Evolutionary conservation across 306 rosid genomes (phyloP), one percentile per base, ranked within the genome.

Genomic region (Cicer yamashitae): DNA sequence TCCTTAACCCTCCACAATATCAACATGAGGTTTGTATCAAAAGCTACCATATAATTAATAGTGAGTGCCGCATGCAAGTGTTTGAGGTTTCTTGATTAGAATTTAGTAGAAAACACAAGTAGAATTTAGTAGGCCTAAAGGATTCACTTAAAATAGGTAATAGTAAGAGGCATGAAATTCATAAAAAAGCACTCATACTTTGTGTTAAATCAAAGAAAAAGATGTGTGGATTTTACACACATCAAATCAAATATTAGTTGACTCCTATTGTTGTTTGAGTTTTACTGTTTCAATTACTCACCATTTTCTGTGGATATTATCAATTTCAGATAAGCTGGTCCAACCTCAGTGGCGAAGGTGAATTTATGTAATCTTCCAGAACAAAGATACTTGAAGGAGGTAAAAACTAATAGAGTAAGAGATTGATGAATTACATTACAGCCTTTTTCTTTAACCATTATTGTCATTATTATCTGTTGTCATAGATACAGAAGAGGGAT

Each of bases 321-420:
- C 44, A 65, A 57, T 86, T 82, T 71, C 85, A 89, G 93, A 77
- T 22, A 86, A 75, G 85, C 10, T 82, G 70, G 76, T 70, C 7
- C 81, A 88, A 77, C 89, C 90, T 48, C 90, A 76, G 67, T 86
- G 93, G 93, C 82, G 82, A 80, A 89, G 90, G 82, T 89, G 87
- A 86, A 72, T 76, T 61, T 79, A 50, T 13, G 8, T 13, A 4
- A 14, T 37, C 70, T 63, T 81, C 65, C 75, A 52, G 79, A 58
- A 59, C 78, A 62, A 34, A 34, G 74, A 60, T 63, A 65, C 62
- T 74, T 57, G 38, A 65, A 43, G 78, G 77, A 57, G 85, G 79
- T 81, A 70, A 50, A 84, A 64, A n/a, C 6, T 54, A 66, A 45
- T 12, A 40, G 41, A 45, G 72, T 20, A 4, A 70, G 69, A 74